Percentiles rank a stretch among this genome's conserved stretches.
Conservation (phyloP, 228 moss, liverwort and hornwort genomes). For the Sphagnum fallax region DNA sequence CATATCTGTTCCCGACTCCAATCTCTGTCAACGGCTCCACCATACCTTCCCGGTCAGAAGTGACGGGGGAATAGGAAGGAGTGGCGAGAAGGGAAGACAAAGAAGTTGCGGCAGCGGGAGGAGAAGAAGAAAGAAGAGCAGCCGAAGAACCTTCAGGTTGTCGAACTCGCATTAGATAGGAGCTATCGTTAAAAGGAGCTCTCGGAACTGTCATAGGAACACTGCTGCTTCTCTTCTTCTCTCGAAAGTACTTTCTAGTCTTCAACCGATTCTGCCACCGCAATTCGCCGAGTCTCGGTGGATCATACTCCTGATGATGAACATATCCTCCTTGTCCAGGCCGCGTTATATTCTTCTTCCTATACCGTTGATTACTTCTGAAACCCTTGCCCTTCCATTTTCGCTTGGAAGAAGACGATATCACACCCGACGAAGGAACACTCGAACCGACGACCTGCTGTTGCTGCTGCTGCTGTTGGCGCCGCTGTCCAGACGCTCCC, state of each 20-base stretch:
- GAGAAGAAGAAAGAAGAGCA: constrained; percentile 29
- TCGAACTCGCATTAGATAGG: constrained; percentile 73
- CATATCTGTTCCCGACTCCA: constrained; percentile 80
- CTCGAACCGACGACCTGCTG: background rate
- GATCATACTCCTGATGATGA: constrained; percentile 15
- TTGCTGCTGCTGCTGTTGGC: no score
- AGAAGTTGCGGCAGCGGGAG: constrained; percentile 30
- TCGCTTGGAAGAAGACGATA: constrained; percentile 3
- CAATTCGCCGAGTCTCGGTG: constrained; percentile 32
- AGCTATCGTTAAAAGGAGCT: constrained; percentile 69
- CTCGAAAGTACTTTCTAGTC: constrained; percentile 38
- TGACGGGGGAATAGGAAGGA: constrained; percentile 35
- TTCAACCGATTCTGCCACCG: constrained; percentile 35
- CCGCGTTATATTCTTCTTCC: constrained; percentile 1
- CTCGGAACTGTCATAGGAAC: constrained; percentile 38
- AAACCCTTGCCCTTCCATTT: constrained; percentile 28
- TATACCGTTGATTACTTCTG: constrained; percentile 25
- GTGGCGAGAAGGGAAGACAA: constrained; percentile 44
- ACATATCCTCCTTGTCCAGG: constrained; percentile 8
- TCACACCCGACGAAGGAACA: constrained; percentile 1
- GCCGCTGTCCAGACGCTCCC: no score
- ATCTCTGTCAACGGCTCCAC: constrained; percentile 52
- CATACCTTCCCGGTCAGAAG: constrained; percentile 50
- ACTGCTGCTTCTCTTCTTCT: constrained; percentile 27
- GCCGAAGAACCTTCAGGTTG: constrained; percentile 41